These are phyloP conservation scores for Gymnopilus junonius DNA, from an alignment of 768 basidiomycete species.

Conservation along the genomic window DNA sequence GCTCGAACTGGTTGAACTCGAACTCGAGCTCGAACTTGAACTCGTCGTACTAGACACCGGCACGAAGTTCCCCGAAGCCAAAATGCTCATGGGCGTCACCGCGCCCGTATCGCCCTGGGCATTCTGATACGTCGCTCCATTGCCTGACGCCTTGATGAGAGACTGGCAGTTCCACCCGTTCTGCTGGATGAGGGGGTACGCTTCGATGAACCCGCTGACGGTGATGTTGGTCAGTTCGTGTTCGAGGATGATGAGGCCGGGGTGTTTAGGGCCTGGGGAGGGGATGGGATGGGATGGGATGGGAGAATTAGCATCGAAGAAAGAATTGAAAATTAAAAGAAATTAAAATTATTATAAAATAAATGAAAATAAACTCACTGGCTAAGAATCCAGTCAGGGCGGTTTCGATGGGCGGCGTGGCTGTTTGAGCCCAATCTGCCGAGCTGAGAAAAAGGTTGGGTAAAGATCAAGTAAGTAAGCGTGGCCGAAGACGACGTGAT, in stretches of 20 bases:
- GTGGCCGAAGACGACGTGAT: too few species aligned
- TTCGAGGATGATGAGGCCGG: not conserved
- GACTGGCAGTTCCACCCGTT: conserved; percentile 1
- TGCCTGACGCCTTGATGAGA: not conserved
- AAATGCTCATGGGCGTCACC: not conserved
- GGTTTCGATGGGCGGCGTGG: not conserved
- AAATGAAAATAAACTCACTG: too few species aligned
- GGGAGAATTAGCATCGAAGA: too few species aligned
- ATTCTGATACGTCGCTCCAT: not conserved
- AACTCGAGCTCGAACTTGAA: not conserved
- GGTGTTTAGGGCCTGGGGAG: not conserved
- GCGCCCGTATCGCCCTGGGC: not conserved
- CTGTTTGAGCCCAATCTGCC: not conserved
- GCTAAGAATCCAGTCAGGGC: not conserved
- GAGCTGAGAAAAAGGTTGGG: not conserved
- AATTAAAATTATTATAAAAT: too few species aligned
- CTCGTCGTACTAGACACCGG: not conserved
- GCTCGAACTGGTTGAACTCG: too few species aligned
- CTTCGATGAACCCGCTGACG: not conserved
- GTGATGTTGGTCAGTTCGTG: not conserved
- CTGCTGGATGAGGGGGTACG: not conserved
- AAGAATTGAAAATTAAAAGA: not conserved
- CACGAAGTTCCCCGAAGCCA: not conserved
- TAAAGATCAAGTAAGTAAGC: too few species aligned
- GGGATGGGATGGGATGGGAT: not conserved